Conservation (phyloP, 1,139 yeast species). For the Geotrichum cucujoidarum region DNA sequence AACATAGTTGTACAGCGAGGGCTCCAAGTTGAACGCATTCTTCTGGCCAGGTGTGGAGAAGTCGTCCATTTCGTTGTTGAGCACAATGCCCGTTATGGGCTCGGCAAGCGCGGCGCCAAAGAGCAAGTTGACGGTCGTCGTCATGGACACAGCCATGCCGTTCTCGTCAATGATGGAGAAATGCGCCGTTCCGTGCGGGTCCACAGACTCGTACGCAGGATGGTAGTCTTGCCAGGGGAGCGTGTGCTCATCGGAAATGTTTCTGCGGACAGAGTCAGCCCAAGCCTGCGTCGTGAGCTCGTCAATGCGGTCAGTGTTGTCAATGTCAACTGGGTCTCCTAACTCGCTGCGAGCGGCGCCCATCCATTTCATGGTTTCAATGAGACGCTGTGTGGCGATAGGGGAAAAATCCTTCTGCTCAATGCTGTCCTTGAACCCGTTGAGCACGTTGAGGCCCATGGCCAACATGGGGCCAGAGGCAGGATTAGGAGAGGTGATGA, state of each 20-base stretch:
- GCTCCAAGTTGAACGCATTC: conserved; percentile 76
- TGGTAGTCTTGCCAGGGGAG: conserved; percentile 64
- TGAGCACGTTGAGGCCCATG: conserved; percentile 64
- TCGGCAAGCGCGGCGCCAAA: conserved; percentile 85
- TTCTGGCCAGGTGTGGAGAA: conserved; percentile 66
- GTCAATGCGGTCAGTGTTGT: conserved; percentile 35
- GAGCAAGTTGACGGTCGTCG: conserved; percentile 81
- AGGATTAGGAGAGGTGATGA: conserved; percentile 69
- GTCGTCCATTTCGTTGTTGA: conserved; percentile 95
- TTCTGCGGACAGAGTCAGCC: conserved; percentile 47
- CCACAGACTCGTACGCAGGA: conserved; percentile 69
- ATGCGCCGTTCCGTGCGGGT: conserved; percentile 87
- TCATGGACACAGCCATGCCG: conserved; percentile 74
- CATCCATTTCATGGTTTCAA: conserved; percentile 93
- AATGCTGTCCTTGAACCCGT: conserved; percentile 34
- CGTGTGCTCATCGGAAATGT: conserved; percentile 54
- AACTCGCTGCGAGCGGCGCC: conserved; percentile 76
- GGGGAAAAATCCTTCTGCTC: conserved; percentile 39
- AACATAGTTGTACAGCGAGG: conserved; percentile 74
- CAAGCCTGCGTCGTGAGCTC: conserved; percentile 46
- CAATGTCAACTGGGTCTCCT: conserved; percentile 54
- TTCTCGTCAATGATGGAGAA: conserved; percentile 65
- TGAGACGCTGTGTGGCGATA: conserved; percentile 57
- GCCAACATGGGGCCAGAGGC: conserved; percentile 80
- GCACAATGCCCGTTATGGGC: conserved; percentile 69